A percentile compares a stretch with the other conserved stretches of the same genome.
These are phyloP conservation scores for Tolypocladium tundrense DNA, from an alignment of 2,329 filamentous ascomycete genomes.

Conservation along the genomic window DNA sequence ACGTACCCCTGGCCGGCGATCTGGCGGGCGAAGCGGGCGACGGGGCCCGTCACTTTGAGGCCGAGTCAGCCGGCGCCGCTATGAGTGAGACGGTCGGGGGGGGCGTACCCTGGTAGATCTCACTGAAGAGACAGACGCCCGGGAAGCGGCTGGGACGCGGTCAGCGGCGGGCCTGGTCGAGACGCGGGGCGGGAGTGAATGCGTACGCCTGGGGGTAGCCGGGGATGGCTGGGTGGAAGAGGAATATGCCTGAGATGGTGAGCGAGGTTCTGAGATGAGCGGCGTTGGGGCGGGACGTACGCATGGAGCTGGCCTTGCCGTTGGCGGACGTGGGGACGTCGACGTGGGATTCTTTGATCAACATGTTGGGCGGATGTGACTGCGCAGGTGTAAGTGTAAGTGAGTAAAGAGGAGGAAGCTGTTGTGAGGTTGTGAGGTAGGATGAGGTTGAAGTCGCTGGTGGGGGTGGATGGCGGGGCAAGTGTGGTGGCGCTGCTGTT, in stretches of 20 bases:
- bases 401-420: not conserved
- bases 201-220: slow-evolving; percentile 75
- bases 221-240: slow-evolving; percentile 78
- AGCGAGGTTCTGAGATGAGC: not conserved
- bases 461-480: not conserved
- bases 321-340: slow-evolving; percentile 41
- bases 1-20: slow-evolving; percentile 92
- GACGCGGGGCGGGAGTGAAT: too few relatives aligned
- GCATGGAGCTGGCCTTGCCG: slow-evolving; percentile 44
- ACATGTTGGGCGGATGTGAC: slow-evolving; percentile 24
- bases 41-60: slow-evolving; percentile 70
- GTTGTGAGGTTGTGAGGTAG: not conserved
- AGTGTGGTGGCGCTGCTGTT: not conserved
- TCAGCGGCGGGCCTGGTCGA: not conserved
- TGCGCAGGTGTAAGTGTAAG: not conserved
- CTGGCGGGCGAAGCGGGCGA: slow-evolving; percentile 79
- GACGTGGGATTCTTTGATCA: slow-evolving; percentile 42
- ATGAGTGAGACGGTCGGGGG: not conserved
- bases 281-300: slow-evolving; percentile 19
- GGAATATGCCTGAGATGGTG: slow-evolving; percentile 58
- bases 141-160: slow-evolving; percentile 53
- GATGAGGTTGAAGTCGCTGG: not conserved
- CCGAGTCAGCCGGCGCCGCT: not conserved
- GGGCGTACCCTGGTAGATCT: slow-evolving; percentile 81
- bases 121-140: slow-evolving; percentile 79